phyloP scores from a whole-genome alignment of 768 basidiomycete genomes.

The Pleurotus cornucopiae region DNA sequence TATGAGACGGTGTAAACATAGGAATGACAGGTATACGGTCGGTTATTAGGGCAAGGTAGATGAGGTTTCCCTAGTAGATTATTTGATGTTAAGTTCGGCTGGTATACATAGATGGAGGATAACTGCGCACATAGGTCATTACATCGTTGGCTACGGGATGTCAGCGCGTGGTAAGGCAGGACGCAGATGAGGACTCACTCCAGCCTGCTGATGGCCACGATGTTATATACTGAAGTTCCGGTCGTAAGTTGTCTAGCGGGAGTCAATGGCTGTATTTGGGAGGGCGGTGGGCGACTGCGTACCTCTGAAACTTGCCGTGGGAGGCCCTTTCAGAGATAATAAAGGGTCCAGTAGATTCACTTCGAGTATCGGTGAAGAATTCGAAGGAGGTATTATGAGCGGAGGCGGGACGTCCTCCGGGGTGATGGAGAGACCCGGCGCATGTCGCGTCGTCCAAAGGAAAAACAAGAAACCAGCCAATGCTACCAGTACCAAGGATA shows the following conservation, averaged over 20 bases:
- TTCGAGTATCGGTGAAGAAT: neutral
- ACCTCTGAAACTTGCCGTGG: constrained; percentile 59
- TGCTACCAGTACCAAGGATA: constrained; percentile 23
- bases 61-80: constrained; percentile 40
- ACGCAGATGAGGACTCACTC: constrained; percentile 40
- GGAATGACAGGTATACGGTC: constrained; percentile 56
- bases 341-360: constrained; percentile 14
- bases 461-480: constrained; percentile 23
- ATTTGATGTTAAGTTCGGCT: neutral
- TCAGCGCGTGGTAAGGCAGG: constrained; percentile 9
- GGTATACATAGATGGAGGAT: neutral
- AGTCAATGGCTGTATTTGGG: neutral
- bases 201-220: constrained; percentile 78
- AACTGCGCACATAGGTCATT: constrained; percentile 56
- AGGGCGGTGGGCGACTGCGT: constrained; percentile 6
- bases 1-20: constrained; percentile 55
- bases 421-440: neutral
- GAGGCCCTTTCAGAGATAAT: constrained; percentile 38
- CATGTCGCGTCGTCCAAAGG: constrained; percentile 18
- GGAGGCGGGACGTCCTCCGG: constrained; percentile 4
- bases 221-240: constrained; percentile 61
- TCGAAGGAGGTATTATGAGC: neutral
- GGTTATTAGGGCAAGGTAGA: constrained; percentile 57
- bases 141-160: constrained; percentile 62
- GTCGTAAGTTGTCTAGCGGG: constrained; percentile 55